Conservation (phyloP, 78 protist genomes). For the slime mould (Dictyostelium discoideum) region DNA sequence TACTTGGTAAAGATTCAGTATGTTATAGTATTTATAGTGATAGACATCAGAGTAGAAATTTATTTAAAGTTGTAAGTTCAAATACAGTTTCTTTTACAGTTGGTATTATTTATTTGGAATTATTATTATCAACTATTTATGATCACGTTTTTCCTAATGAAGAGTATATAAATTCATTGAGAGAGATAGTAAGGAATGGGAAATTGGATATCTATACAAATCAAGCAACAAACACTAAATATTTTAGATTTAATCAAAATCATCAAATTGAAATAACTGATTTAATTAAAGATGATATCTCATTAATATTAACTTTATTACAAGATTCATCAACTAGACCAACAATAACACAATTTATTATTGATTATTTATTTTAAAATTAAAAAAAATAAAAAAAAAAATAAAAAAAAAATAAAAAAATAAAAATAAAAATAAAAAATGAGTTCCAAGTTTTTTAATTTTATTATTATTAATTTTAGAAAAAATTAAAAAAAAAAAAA, state of each 20-base stretch:
- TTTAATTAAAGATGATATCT: neutral
- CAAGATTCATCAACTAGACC: neutral
- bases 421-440: neutral
- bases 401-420: neutral
- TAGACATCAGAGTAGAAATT: constrained; percentile 16
- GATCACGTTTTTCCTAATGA: neutral
- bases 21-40: neutral
- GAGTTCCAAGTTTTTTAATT: too few relatives aligned
- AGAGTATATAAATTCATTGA: neutral
- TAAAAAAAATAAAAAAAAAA: neutral
- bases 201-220: neutral
- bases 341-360: neutral
- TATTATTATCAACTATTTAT: constrained; percentile 1
- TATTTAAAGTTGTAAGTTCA: neutral
- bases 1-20: constrained; percentile 6
- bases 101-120: constrained; percentile 11
- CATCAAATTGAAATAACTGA: constrained; percentile 11
- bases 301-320: neutral
- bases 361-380: neutral
- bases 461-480: too few relatives aligned
- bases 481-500: too few relatives aligned
- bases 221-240: neutral
- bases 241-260: neutral
- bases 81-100: neutral
- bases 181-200: neutral